Evolutionary conservation across 495 filamentous ascomycete genomes (phyloP), one percentile per base, ranked within the genome.

Genomic region (Hypoxylon rickii): DNA sequence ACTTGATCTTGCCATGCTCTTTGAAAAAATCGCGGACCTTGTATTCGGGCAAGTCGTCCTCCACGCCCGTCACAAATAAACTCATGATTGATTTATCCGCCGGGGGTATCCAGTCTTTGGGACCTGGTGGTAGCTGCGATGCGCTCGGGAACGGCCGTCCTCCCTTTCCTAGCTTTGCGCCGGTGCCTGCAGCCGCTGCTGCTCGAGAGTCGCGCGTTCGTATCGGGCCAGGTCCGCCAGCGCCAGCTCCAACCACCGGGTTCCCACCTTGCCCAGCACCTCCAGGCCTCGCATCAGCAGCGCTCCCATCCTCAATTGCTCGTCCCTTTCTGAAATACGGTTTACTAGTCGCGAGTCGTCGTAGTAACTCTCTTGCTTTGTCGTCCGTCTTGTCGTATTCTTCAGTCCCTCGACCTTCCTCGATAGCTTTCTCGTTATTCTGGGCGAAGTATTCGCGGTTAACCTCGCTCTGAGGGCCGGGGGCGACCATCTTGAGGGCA

Each of bases 391-490:
- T 96, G 61, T 97, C 93, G 66, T 97, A 97, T 62, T 89, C 90
- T 52, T 92, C 83, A 0, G 86, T 79, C 1, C 85, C 90, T 5
- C 78, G 78, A 0, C 94, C 95, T 61, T 97, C 93, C 64, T 96
- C 91, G 41, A 98, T 87, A 50, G 92, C 92, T 69, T 86, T 87
- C 77, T 98, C 95, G 71, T 97, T 89, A 59, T 96, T 90, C 69
- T 98, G 94, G 7, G 94, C 94, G 71, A 94, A 98, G 73, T 91
- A 98, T 76, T 98, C 90, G 60, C 94, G 81, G 73, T 98, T 98
- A 68, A 97, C 87, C 20, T 86, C 85, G 72, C 89, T 94, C 55
- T 89, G 80, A 2, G 94, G 94, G 1, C 94, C 94, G 1, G 92
- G 92, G 8, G 92, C 90, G 15, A 97, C 88, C 82, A 98, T 93